Conservation (phyloP, 768 basidiomycete species). For the Xerocomus spinulosus region DNA sequence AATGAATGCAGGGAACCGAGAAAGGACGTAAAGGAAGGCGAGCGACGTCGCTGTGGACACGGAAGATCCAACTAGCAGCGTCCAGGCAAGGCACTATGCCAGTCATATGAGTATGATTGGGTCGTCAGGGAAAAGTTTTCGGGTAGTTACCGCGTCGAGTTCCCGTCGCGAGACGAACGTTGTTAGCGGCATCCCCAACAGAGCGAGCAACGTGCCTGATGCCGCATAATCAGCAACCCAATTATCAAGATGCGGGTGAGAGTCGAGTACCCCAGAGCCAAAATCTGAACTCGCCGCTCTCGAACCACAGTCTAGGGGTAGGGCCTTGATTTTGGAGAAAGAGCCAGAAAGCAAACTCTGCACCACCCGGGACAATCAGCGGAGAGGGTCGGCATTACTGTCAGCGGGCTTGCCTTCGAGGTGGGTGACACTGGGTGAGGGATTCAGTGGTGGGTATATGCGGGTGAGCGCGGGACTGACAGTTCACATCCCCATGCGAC, state of each 20-base stretch:
- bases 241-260: not conserved
- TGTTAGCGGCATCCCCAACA: slow-evolving; percentile 71
- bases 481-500: slow-evolving; percentile 73
- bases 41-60: slow-evolving; percentile 65
- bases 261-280: slow-evolving; percentile 59
- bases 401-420: slow-evolving; percentile 55
- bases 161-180: slow-evolving; percentile 55
- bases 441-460: not conserved
- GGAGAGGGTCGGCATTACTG: not conserved
- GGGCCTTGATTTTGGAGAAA: slow-evolving; percentile 79
- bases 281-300: slow-evolving; percentile 69
- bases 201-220: slow-evolving; percentile 57
- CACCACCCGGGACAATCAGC: slow-evolving; percentile 1
- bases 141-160: slow-evolving; percentile 47
- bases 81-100: slow-evolving; percentile 64
- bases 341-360: slow-evolving; percentile 79
- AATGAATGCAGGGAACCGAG: slow-evolving; percentile 67
- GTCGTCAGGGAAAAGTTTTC: not conserved
- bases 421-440: slow-evolving; percentile 58
- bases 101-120: slow-evolving; percentile 9
- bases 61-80: slow-evolving; percentile 67
- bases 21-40: slow-evolving; percentile 67
- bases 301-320: slow-evolving; percentile 68
- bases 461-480: slow-evolving; percentile 32
- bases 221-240: slow-evolving; percentile 13